Conservation (phyloP, 2,329 filamentous ascomycete species). For the Achaetomium macrosporum region DNA sequence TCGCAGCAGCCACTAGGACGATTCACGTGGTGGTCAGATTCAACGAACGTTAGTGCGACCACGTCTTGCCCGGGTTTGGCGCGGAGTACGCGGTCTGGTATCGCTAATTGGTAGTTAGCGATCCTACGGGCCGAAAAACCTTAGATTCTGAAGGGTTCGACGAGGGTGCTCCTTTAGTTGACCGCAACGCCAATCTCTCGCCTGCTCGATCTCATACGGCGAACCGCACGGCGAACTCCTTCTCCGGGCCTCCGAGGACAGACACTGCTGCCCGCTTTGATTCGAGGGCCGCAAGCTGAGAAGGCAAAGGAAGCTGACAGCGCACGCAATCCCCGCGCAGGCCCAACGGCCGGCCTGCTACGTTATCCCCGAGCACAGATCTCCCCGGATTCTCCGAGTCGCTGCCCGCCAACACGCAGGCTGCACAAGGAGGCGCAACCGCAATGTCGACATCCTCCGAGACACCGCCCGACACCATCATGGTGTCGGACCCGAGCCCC, state of each 20-base stretch:
- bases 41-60: not conserved
- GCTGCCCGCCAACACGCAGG: not conserved
- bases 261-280: not conserved
- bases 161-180: not conserved
- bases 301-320: too few species aligned
- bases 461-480: constrained; percentile 27
- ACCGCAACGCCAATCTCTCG: too few species aligned
- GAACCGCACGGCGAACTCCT: not conserved
- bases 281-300: not conserved
- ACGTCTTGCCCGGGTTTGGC: not conserved
- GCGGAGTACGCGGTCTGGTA: not conserved
- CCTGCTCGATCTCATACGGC: not conserved
- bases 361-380: not conserved
- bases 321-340: too few species aligned
- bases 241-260: not conserved
- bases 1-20: not conserved
- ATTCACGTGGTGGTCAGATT: not conserved
- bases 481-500: constrained; percentile 23
- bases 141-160: not conserved
- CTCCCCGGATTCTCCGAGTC: not conserved
- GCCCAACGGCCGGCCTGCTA: too few species aligned
- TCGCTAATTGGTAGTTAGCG: not conserved
- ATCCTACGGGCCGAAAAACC: not conserved
- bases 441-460: constrained; percentile 27
- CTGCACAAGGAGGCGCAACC: not conserved